Conservation (phyloP, 139 green algal species). For the Eudorina sp. region DNA sequence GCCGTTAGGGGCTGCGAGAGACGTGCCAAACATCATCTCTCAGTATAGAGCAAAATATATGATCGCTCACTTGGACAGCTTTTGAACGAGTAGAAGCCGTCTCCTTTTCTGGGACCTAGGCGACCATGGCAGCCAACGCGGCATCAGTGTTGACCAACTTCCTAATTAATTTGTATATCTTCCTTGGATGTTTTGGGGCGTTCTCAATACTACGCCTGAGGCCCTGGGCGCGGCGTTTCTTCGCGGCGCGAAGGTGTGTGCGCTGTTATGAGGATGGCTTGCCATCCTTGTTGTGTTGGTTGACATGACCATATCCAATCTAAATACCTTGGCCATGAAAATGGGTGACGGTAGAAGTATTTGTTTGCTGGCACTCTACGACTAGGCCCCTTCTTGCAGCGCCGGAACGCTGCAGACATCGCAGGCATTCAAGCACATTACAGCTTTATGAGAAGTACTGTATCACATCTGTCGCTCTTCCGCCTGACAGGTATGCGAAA, state of each 20-base stretch:
- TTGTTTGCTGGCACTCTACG: too few relatives aligned
- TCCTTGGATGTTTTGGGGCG: background rate
- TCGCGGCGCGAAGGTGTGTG: constrained; percentile 25
- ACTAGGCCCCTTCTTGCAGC: too few relatives aligned
- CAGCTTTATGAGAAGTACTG: too few relatives aligned
- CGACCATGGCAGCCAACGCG: constrained; percentile 7
- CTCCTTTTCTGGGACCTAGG: too few relatives aligned
- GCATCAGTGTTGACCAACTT: constrained; percentile 26
- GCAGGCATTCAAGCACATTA: too few relatives aligned
- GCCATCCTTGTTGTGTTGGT: too few relatives aligned
- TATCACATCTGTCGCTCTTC: background rate
- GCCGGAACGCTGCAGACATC: too few relatives aligned
- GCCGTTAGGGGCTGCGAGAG: background rate
- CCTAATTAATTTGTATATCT: constrained; percentile 18
- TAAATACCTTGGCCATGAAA: too few relatives aligned
- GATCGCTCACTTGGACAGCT: background rate
- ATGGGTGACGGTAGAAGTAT: background rate
- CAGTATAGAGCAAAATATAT: background rate
- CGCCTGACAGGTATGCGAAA: constrained; percentile 37
- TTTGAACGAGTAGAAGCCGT: background rate
- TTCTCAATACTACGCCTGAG: constrained; percentile 9
- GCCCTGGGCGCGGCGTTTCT: constrained; percentile 34
- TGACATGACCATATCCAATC: too few relatives aligned
- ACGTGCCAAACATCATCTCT: background rate
- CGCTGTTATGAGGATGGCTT: background rate